These are phyloP conservation scores for Phytopythium helicoides DNA, from an alignment of 352 stramenopile genomes.

Conservation along the genomic window DNA sequence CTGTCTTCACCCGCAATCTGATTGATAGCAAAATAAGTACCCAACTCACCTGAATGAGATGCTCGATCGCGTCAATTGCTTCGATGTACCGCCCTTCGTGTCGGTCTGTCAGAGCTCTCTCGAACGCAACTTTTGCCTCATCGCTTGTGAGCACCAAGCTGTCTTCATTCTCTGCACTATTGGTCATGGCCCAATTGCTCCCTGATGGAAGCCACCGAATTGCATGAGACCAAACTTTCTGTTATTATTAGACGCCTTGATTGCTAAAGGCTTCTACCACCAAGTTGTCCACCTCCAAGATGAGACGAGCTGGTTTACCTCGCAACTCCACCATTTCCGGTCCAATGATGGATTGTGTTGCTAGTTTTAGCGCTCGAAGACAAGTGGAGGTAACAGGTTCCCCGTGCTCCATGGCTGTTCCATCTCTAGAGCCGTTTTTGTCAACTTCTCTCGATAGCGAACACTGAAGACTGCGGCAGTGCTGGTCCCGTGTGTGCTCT, in stretches of 20 bases:
- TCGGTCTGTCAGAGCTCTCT: conserved; percentile 29
- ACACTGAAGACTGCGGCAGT: conserved; percentile 55
- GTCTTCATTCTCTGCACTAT: conserved; percentile 1
- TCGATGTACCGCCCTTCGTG: conserved; percentile 37
- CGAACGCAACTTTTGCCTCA: conserved; percentile 20
- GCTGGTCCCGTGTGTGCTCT: conserved; percentile 42
- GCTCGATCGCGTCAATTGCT: conserved; percentile 34
- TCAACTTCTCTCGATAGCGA: conserved; percentile 45
- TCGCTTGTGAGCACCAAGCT: conserved; percentile 18
- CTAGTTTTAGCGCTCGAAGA: conserved; percentile 15
- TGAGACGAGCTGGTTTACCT: conserved; percentile 27
- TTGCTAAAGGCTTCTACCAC: conserved; percentile 4
- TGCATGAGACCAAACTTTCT: too few species aligned
- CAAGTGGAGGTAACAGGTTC: conserved; percentile 19
- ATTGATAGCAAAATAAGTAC: neutral
- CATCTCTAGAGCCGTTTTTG: conserved; percentile 25
- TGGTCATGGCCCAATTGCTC: too few species aligned
- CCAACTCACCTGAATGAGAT: conserved; percentile 45
- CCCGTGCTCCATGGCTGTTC: neutral
- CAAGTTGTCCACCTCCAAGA: conserved; percentile 57
- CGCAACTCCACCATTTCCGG: conserved; percentile 45
- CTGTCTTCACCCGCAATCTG: neutral
- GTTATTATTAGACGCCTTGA: too few species aligned
- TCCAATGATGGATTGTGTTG: conserved; percentile 27
- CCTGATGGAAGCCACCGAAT: too few species aligned